These are phyloP conservation scores for Colletotrichum phormii DNA, from an alignment of 2,329 filamentous ascomycete species.

Conservation along the genomic window DNA sequence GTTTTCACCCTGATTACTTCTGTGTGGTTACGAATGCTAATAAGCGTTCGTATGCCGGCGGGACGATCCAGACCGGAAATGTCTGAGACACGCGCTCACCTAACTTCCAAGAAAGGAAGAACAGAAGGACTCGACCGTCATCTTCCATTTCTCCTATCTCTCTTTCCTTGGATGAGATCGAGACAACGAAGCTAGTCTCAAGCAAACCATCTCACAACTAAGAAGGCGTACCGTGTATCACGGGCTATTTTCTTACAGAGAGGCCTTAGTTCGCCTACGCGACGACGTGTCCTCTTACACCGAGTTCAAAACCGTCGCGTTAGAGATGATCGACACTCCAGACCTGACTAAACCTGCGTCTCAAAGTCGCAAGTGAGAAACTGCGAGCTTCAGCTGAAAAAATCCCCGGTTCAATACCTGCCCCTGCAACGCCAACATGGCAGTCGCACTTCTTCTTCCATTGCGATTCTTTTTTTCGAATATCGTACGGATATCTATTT, in stretches of 20 bases:
- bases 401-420: background rate
- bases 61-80: background rate
- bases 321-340: background rate
- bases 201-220: background rate
- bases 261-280: background rate
- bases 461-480: background rate
- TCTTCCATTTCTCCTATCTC: background rate
- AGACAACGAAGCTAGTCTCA: background rate
- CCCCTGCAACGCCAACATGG: background rate
- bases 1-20: background rate
- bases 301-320: background rate
- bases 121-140: background rate
- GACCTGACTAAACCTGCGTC: background rate
- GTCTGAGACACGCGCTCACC: slow-evolving; percentile 2
- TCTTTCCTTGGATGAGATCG: background rate
- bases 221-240: background rate
- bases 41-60: background rate
- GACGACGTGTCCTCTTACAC: background rate
- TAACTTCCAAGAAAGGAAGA: background rate
- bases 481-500: background rate
- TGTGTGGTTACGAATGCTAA: no score
- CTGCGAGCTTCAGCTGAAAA: background rate
- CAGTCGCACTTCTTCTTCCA: background rate
- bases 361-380: background rate
- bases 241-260: background rate